Evolutionary conservation across 352 stramenopile species (phyloP).

Genomic region (Phytophthora pisi): DNA sequence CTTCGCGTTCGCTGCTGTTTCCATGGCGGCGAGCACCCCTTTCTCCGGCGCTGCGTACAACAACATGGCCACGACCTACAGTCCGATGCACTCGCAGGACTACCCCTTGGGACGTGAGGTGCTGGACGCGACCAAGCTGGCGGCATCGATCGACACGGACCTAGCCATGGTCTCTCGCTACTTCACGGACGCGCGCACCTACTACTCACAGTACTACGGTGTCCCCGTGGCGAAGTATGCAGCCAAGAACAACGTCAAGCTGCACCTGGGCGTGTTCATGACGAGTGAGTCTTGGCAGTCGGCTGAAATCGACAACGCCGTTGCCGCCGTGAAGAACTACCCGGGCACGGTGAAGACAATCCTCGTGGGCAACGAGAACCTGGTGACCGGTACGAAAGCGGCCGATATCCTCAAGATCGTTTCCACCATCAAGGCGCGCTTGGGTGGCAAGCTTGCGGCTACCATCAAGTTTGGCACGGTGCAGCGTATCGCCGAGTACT

Average conservation of each 20-base stretch:
- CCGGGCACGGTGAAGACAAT: conserved; percentile 50
- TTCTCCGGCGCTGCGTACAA: not conserved
- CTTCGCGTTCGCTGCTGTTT: not conserved
- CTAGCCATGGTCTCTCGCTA: conserved; percentile 49
- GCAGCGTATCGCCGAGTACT: conserved; percentile 61
- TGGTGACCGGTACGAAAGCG: conserved; percentile 30
- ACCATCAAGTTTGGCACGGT: conserved; percentile 59
- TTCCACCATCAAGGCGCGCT: conserved; percentile 31
- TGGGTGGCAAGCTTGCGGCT: conserved; percentile 30
- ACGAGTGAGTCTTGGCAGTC: conserved; percentile 52
- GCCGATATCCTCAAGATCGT: conserved; percentile 38
- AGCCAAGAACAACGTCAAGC: conserved; percentile 52
- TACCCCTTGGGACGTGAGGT: conserved; percentile 48
- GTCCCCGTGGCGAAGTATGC: conserved; percentile 50
- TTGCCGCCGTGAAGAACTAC: conserved; percentile 50
- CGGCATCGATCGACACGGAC: conserved; percentile 45
- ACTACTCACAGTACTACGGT: conserved; percentile 57
- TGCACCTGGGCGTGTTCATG: conserved; percentile 64
- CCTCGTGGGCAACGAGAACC: conserved; percentile 59
- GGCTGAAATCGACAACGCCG: conserved; percentile 45
- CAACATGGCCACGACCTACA: conserved; percentile 59
- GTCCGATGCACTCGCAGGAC: conserved; percentile 53
- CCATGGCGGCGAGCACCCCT: not conserved
- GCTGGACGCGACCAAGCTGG: conserved; percentile 27
- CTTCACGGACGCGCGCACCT: conserved; percentile 58